Evolutionary conservation across 2,329 filamentous ascomycete species (phyloP).

Genomic region (Furcasterigmium sp.): DNA sequence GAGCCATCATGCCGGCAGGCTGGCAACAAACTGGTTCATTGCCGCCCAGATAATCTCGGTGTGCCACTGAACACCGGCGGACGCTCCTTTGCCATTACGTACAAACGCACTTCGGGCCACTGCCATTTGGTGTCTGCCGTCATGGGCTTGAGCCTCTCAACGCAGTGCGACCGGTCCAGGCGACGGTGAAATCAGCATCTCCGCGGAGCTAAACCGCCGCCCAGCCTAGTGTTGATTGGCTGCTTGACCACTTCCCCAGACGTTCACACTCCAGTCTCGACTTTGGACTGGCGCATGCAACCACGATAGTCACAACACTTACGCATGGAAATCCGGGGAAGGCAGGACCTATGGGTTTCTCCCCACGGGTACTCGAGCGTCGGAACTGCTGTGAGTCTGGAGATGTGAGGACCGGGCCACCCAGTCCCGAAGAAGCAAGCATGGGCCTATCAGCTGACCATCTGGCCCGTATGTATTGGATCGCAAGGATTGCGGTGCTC

Average conservation of each 20-base stretch:
- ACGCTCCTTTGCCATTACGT: background rate
- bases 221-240: too few relatives aligned
- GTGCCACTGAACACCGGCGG: background rate
- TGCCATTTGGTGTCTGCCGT: background rate
- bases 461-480: too few relatives aligned
- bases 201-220: background rate
- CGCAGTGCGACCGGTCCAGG: background rate
- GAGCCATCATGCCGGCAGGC: background rate
- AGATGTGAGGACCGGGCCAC: background rate
- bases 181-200: conserved; percentile 1
- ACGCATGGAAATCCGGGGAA: background rate
- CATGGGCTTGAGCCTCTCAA: conserved; percentile 2
- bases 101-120: background rate
- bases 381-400: background rate
- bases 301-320: background rate
- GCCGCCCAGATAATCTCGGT: background rate
- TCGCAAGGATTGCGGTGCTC: too few relatives aligned
- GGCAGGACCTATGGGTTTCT: background rate
- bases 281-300: background rate
- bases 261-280: background rate
- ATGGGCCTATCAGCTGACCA: too few relatives aligned
- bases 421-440: too few relatives aligned
- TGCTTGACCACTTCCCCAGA: background rate
- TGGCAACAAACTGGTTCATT: too few relatives aligned
- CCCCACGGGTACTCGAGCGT: background rate